A percentile compares a stretch with the other conserved stretches of the same genome.
phyloP scores from a whole-genome alignment of 2,329 filamentous ascomycete species.

The Xylaria sp. region DNA sequence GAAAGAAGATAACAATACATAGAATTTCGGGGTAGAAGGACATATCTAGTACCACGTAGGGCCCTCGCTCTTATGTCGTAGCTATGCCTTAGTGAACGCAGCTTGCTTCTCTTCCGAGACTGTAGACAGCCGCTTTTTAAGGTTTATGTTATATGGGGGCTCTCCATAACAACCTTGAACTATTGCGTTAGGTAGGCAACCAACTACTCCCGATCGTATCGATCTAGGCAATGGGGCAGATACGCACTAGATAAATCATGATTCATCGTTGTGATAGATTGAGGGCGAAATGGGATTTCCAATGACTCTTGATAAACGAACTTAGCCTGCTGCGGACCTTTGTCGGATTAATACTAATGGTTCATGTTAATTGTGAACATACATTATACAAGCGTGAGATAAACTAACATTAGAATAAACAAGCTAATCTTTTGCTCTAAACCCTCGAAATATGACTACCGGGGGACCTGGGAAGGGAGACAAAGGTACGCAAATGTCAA shows the following conservation, averaged over 20 bases:
- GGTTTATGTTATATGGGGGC: too few relatives aligned
- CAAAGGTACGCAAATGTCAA: conserved; percentile 38
- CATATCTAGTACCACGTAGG: neutral
- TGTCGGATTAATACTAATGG: neutral
- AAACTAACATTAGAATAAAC: neutral
- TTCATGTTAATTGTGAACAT: neutral
- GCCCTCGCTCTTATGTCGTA: neutral
- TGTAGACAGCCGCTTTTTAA: neutral
- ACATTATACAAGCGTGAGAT: neutral
- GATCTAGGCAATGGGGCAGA: conserved; percentile 7
- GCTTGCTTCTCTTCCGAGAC: neutral
- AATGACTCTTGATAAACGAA: neutral
- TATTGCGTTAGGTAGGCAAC: neutral
- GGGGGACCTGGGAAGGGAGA: conserved; percentile 42
- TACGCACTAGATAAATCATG: conserved; percentile 40
- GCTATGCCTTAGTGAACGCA: neutral
- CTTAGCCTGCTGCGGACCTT: neutral
- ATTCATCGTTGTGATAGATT: conserved; percentile 42
- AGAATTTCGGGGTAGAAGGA: neutral
- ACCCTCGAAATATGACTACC: conserved; percentile 27
- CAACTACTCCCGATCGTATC: neutral
- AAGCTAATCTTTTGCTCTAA: neutral
- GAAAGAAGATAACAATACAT: neutral
- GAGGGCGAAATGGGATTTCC: conserved; percentile 13
- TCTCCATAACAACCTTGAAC: neutral